Conservation (phyloP, 495 filamentous ascomycete genomes). For the Xylaria curta region DNA sequence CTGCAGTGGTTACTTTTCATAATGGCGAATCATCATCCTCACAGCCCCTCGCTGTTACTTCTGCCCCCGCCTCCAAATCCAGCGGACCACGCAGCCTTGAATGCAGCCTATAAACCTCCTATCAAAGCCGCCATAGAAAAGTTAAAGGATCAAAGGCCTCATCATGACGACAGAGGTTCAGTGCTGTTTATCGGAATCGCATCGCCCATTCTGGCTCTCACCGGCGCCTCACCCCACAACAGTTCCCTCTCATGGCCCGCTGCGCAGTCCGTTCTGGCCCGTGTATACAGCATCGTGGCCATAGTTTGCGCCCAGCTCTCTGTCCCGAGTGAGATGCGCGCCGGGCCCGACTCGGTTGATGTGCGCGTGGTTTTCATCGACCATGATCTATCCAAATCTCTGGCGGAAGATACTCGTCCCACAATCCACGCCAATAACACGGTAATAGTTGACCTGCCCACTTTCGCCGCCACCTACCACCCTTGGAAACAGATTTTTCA, state of each 20-base stretch:
- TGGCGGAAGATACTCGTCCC: slow-evolving; percentile 35
- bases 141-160: slow-evolving; percentile 40
- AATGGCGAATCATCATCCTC: slow-evolving; percentile 37
- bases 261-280: slow-evolving; percentile 73
- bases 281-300: slow-evolving; percentile 78
- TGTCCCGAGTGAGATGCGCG: slow-evolving; percentile 64
- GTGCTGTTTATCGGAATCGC: slow-evolving; percentile 62
- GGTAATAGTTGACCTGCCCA: slow-evolving; percentile 68
- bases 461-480: slow-evolving; percentile 67
- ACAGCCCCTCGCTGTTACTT: slow-evolving; percentile 63
- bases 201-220: slow-evolving; percentile 56
- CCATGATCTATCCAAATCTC: slow-evolving; percentile 53
- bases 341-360: slow-evolving; percentile 74
- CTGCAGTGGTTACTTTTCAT: background rate
- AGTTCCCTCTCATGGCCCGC: slow-evolving; percentile 63
- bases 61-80: slow-evolving; percentile 63
- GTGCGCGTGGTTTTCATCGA: slow-evolving; percentile 75
- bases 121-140: slow-evolving; percentile 54
- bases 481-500: slow-evolving; percentile 76
- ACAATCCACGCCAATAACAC: slow-evolving; percentile 49
- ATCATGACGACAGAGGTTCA: slow-evolving; percentile 40
- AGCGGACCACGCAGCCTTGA: slow-evolving; percentile 50
- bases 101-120: slow-evolving; percentile 63
- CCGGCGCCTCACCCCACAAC: slow-evolving; percentile 49
- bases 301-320: slow-evolving; percentile 66